Conservation (phyloP, 1,284 basidiomycete genomes). For the Ustilago cynodontis region DNA sequence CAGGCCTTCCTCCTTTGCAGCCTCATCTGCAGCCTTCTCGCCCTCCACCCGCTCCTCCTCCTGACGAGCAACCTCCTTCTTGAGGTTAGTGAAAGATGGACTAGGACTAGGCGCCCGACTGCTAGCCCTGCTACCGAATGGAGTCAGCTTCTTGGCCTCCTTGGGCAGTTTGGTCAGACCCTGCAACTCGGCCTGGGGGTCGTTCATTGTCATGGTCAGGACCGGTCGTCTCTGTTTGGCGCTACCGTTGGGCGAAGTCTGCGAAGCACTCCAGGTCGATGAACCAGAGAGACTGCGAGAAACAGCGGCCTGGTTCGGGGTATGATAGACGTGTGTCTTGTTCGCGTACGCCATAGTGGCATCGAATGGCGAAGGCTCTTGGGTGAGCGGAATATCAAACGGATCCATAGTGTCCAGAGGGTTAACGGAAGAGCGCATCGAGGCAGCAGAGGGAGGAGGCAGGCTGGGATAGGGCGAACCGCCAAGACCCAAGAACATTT, state of each 20-base stretch:
- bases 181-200: slow-evolving; percentile 56
- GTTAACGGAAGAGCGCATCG: not conserved
- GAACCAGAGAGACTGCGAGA: slow-evolving; percentile 28
- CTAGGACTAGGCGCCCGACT: slow-evolving; percentile 52
- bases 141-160: slow-evolving; percentile 41
- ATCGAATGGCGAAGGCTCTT: slow-evolving; percentile 50
- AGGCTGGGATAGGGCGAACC: slow-evolving; percentile 57
- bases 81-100: slow-evolving; percentile 37
- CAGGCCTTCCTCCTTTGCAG: not conserved
- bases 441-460: slow-evolving; percentile 12
- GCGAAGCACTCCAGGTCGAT: slow-evolving; percentile 15
- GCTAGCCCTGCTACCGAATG: slow-evolving; percentile 53
- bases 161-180: slow-evolving; percentile 57
- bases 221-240: slow-evolving; percentile 40
- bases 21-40: not conserved
- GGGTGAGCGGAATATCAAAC: slow-evolving; percentile 51
- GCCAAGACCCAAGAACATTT: slow-evolving; percentile 59
- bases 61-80: slow-evolving; percentile 23
- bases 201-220: slow-evolving; percentile 61
- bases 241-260: slow-evolving; percentile 9
- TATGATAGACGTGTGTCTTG: slow-evolving; percentile 49
- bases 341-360: slow-evolving; percentile 52
- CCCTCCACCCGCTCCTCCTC: not conserved
- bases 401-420: slow-evolving; percentile 43
- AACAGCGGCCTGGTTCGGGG: slow-evolving; percentile 37